phyloP scores from a whole-genome alignment of 805 yeast species.

The Ogataea neopini region DNA sequence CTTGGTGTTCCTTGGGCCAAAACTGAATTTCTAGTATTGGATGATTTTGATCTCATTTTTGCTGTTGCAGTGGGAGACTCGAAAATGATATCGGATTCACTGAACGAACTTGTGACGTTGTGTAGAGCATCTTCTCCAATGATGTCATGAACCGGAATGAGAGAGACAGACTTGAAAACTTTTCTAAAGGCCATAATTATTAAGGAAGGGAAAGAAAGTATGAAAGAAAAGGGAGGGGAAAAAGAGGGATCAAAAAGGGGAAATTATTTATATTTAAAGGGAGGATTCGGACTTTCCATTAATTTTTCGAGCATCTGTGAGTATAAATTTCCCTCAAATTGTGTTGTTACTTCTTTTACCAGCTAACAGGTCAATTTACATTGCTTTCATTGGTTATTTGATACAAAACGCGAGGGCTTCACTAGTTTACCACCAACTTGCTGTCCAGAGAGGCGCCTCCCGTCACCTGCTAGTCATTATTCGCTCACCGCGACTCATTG shows the following conservation, averaged over 20 bases:
- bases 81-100: slow-evolving; percentile 20
- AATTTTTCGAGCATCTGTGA: neutral
- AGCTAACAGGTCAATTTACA: too few species aligned
- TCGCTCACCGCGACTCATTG: too few species aligned
- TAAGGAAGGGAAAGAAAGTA: neutral
- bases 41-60: slow-evolving; percentile 11
- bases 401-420: neutral
- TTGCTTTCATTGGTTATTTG: neutral
- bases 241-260: slow-evolving; percentile 3
- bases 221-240: neutral
- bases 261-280: neutral
- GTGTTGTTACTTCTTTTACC: too few species aligned
- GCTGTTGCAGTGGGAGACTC: slow-evolving; percentile 22
- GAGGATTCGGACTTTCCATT: neutral
- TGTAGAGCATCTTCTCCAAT: slow-evolving; percentile 14
- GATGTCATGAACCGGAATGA: slow-evolving; percentile 18
- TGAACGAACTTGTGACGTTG: slow-evolving; percentile 19
- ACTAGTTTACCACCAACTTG: too few species aligned
- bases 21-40: neutral
- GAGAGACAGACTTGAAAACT: slow-evolving; percentile 18
- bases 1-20: neutral
- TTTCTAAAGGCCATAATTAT: slow-evolving; percentile 9
- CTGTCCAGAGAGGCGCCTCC: too few species aligned
- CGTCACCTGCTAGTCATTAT: neutral
- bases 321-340: neutral